Base-by-base conservation (phyloP, 805 yeast genomes). In the Spathaspora girioi region DNA sequence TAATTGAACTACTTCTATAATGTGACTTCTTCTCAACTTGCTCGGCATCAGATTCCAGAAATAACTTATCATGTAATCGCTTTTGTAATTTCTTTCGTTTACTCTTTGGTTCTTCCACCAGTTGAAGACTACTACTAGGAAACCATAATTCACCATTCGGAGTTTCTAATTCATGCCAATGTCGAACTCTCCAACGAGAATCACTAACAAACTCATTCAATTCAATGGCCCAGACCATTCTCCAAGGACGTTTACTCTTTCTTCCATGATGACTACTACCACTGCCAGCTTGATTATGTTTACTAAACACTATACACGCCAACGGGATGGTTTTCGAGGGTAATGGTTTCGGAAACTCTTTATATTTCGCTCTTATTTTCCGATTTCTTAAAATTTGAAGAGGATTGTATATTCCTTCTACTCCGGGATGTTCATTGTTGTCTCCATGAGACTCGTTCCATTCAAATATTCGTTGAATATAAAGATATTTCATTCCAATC, bases 301-400 rank as follows among this genome's bases (percentile, higher is more conserved):
- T 56, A 46, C 83, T 79, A 57, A 87, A 85, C 1, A 81, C 85
- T 53, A 82, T 78, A 6, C 88, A 84, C 2, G 90, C 84, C n/a
- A 81, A 65, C 12, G 88, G 87, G 5, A 83, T 64, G 8, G 78
- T 72, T 50, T 78, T 75, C 27, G 78, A 65, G 0, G 76, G 65
- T 11, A 79, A 60, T 3, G 73, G 70, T 40, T 76, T 73, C 2
- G 81, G 77, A 35, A 71, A 69, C 51, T 79, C 81, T 47, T 75
- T 76, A 58, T 79, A 70, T 58, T 78, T 78, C 51, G 77, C 76
- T 49, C 88, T 66, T 3, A 85, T 62, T 57, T 75, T 75, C 52
- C 96, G 75, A 66, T 89, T 86, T 51, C 97, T 70, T 26, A 90
- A 81, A n/a, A 84, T 78, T 66, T 89, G 96, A 43, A 90, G 69